Conservation (phyloP, 75 land plant species). For the Ceratopteris richardii region DNA sequence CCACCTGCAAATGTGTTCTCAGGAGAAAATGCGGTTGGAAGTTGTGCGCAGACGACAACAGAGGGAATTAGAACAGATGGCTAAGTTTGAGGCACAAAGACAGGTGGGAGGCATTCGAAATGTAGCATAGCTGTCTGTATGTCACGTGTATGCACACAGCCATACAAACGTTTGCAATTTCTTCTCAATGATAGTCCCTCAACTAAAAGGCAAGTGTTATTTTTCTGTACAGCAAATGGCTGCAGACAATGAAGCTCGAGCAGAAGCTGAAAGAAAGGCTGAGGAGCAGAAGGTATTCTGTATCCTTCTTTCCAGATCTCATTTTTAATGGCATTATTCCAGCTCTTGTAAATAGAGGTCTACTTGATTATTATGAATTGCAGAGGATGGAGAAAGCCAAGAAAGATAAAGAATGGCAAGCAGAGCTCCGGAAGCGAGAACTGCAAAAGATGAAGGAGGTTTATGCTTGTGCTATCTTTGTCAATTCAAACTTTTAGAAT, state of each 20-base stretch:
- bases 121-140: too few relatives aligned
- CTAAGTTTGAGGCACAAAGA: constrained; percentile 18
- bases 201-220: too few relatives aligned
- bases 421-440: constrained; percentile 13
- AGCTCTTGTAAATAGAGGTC: too few relatives aligned
- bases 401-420: constrained; percentile 25
- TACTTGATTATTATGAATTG: too few relatives aligned
- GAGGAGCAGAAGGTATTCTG: constrained; percentile 10
- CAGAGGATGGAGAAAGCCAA: constrained; percentile 14
- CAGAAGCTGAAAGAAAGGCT: constrained; percentile 14
- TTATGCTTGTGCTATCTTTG: too few relatives aligned
- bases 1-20: too few relatives aligned
- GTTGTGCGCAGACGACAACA: constrained; percentile 15
- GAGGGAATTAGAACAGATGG: constrained; percentile 22
- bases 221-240: constrained; percentile 18
- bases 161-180: too few relatives aligned
- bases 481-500: not conserved
- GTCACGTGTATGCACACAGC: too few relatives aligned
- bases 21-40: constrained; percentile 18
- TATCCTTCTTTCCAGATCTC: too few relatives aligned
- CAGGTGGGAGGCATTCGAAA: too few relatives aligned
- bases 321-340: too few relatives aligned
- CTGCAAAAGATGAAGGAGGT: constrained; percentile 18
- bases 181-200: too few relatives aligned
- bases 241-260: constrained; percentile 10